Conservation (phyloP, 2,329 filamentous ascomycete genomes). For the Colletotrichum gigasporum region DNA sequence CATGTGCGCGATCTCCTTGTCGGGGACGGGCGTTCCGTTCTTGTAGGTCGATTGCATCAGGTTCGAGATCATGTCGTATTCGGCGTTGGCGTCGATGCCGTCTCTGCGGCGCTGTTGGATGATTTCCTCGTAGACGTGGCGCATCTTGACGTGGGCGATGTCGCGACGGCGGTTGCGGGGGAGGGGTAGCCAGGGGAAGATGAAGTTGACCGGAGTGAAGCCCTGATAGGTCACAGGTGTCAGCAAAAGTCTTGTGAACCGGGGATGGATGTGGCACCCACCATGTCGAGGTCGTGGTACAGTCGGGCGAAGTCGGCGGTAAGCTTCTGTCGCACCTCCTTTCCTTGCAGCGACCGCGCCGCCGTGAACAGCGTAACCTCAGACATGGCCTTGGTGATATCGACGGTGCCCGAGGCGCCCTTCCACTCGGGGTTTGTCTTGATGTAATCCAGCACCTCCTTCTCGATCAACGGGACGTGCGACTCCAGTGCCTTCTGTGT, state of each 20-base stretch:
- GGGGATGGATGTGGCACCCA: no score
- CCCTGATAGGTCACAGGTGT: conserved; percentile 92
- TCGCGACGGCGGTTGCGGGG: conserved; percentile 90
- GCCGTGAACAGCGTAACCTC: conserved; percentile 93
- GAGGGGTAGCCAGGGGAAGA: conserved; percentile 86
- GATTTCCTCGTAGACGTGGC: conserved; percentile 83
- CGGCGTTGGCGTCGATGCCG: conserved; percentile 56
- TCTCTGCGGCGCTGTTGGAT: conserved; percentile 78
- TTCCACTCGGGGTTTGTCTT: conserved; percentile 74
- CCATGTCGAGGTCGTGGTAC: no score
- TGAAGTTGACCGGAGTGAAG: conserved; percentile 90
- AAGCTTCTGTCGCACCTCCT: conserved; percentile 82
- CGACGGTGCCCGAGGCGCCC: conserved; percentile 71
- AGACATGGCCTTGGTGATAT: conserved; percentile 80
- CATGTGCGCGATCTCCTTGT: conserved; percentile 88
- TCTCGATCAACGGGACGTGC: conserved; percentile 82
- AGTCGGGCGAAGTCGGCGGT: no score
- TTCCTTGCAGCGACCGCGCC: conserved; percentile 84
- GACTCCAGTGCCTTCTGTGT: conserved; percentile 77
- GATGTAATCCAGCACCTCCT: conserved; percentile 79
- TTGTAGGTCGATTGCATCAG: conserved; percentile 89
- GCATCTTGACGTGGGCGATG: conserved; percentile 80
- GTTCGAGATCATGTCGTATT: conserved; percentile 88
- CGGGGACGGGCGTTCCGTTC: conserved; percentile 78
- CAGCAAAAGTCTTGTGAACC: conserved; percentile 81